Base-by-base conservation (phyloP, 2,329 filamentous ascomycete species). In the Boeremia lycopersici region DNA sequence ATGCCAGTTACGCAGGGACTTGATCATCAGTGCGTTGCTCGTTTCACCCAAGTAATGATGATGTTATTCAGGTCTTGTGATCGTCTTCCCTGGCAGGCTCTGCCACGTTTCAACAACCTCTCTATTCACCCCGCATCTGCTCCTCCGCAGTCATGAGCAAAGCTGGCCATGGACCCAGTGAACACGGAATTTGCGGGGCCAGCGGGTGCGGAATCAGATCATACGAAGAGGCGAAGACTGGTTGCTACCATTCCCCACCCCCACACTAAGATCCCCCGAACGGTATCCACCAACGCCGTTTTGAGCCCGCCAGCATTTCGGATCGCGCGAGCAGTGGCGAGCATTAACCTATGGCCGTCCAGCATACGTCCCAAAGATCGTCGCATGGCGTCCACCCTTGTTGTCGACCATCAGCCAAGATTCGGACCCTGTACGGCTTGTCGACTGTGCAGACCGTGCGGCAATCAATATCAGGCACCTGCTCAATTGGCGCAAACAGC, bases 231-330 rank as follows among this genome's bases (percentile, higher is more conserved):
- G 52, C 54, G 54, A 56, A 50, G 45, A 41, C 59, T 62, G 56
- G 51, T 23, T 56, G 53, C 51, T 56, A 52, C 51, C 60, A 60
- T 59, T 60, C 70, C 67, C 69, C 71, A 73, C 72, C 72, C 72
- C 72, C 72, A 74, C 72, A 71, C 72, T 73, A 72, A 46, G 53
- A 60, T 58, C 47, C 63, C 46, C 65, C 65, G 59, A 72, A 65
- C 64, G 58, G 59, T 65, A 49, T 58, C 63, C 69, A 67, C 61
- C 67, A 72, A 70, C 67, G 63, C 69, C 67, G 59, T 40, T 62
- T 55, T 53, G 61, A 72, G 65, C 63, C 64, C 63, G 63, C 65
- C 62, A 64, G 68, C 68, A 65, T 61, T 68, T 67, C 61, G 65
- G 60, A 68, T 67, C 64, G 68, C 60, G 63, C 67, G 60, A 69